A percentile compares a stretch with the other conserved stretches of the same genome.
These are phyloP conservation scores for Fusarium nisikadoi DNA, from an alignment of 2,329 filamentous ascomycete genomes.

Conservation along the genomic window DNA sequence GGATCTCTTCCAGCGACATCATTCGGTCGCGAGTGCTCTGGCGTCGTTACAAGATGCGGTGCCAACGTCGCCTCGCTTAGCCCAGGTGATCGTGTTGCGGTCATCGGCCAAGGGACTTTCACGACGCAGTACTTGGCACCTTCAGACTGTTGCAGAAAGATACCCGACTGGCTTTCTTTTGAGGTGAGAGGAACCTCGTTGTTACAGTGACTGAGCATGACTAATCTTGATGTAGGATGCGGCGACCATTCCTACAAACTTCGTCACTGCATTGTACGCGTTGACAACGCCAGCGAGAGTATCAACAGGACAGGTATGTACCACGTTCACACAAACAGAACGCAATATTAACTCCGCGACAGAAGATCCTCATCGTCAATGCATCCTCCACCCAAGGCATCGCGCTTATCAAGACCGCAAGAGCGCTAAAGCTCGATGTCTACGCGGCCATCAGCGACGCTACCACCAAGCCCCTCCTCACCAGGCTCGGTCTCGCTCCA, in stretches of 20 bases:
- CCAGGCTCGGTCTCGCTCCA: constrained; percentile 18
- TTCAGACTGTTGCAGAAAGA: constrained; percentile 28
- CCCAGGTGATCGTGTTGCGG: constrained; percentile 33
- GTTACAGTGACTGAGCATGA: background rate
- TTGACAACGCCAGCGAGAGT: constrained; percentile 23
- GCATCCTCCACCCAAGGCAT: constrained; percentile 34
- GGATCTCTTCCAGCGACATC: constrained; percentile 32
- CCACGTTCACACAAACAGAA: accelerated
- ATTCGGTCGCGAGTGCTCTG: constrained; percentile 39
- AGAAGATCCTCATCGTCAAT: constrained; percentile 39
- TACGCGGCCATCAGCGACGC: constrained; percentile 20
- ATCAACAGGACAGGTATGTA: constrained; percentile 27
- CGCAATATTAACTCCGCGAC: background rate
- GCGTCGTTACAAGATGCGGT: constrained; percentile 26
- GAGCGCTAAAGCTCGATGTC: constrained; percentile 32
- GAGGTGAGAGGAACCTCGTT: constrained; percentile 18
- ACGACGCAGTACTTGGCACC: constrained; percentile 32
- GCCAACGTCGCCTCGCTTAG: constrained; percentile 20
- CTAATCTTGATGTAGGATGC: constrained; percentile 28
- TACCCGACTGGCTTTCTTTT: constrained; percentile 39
- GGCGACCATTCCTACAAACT: constrained; percentile 30
- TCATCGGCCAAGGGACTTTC: constrained; percentile 39
- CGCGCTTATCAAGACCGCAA: constrained; percentile 35
- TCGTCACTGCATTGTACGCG: constrained; percentile 36
- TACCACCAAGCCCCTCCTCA: constrained; percentile 25